Percentiles rank a stretch among this genome's conserved stretches.
Evolutionary conservation across 139 green algal genomes (phyloP).

Genomic region (Closterium sp.): DNA sequence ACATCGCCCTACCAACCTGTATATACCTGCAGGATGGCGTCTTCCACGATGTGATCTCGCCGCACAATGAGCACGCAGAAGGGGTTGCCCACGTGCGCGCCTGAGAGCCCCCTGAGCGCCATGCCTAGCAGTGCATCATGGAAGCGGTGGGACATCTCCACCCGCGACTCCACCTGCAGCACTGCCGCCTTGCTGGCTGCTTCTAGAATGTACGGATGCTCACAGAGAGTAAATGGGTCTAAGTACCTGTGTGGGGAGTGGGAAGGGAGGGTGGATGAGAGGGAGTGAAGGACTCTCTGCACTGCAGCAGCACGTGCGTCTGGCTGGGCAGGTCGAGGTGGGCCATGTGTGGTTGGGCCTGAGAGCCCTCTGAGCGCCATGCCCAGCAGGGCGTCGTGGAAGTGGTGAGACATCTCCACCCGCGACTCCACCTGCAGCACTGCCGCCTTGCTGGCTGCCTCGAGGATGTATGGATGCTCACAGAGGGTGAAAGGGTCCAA

Average conservation of each 20-base stretch:
- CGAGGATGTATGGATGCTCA: constrained; percentile 73
- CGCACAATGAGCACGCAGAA: too few relatives aligned
- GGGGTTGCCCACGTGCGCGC: too few relatives aligned
- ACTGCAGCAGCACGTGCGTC: too few relatives aligned
- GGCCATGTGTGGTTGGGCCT: too few relatives aligned
- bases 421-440: constrained; percentile 75
- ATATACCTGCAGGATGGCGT: too few relatives aligned
- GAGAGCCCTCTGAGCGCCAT: too few relatives aligned
- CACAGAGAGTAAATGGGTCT: constrained; percentile 66
- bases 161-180: constrained; percentile 70
- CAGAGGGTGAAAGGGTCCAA: constrained; percentile 68
- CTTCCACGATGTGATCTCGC: too few relatives aligned
- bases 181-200: constrained; percentile 63
- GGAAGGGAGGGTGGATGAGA: neutral
- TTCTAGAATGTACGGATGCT: constrained; percentile 76
- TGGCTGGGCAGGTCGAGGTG: too few relatives aligned
- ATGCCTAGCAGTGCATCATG: constrained; percentile 26
- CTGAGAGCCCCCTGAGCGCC: neutral
- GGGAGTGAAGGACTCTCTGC: neutral
- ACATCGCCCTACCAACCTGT: too few relatives aligned
- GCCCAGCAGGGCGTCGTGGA: constrained; percentile 40
- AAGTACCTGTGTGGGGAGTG: neutral
- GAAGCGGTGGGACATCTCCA: constrained; percentile 48
- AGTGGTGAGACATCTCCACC: constrained; percentile 45
- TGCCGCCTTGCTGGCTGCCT: constrained; percentile 59